Evolutionary conservation across 805 yeast species (phyloP).

Genomic region (Yamadazyma endophytica): DNA sequence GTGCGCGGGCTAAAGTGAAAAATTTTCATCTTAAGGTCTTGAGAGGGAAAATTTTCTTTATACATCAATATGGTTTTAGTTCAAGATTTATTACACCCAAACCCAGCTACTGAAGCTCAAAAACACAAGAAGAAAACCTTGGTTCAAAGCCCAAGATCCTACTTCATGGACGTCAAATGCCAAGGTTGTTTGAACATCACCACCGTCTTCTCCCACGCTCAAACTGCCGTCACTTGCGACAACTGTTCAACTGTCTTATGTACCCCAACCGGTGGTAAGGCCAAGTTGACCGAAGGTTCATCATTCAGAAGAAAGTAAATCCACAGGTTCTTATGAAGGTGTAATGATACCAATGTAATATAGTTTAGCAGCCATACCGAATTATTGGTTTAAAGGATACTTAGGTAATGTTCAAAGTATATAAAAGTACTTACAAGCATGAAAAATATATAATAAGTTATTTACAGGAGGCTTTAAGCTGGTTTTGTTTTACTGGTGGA

Average conservation of each 20-base stretch:
- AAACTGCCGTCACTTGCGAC: constrained; percentile 99
- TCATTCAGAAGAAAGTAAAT: constrained; percentile 97
- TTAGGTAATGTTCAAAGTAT: background rate
- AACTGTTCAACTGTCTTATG: constrained; percentile 96
- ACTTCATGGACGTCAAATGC: constrained; percentile 99
- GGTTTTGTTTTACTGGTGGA: too few relatives aligned
- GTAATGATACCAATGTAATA: background rate
- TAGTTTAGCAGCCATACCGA: background rate
- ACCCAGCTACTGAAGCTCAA: constrained; percentile 91
- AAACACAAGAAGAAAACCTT: constrained; percentile 96
- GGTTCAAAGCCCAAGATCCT: constrained; percentile 97
- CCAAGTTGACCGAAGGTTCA: constrained; percentile 97
- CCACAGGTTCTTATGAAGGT: background rate
- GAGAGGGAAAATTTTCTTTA: constrained; percentile 3
- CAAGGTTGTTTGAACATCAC: constrained; percentile 99
- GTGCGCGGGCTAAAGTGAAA: constrained; percentile 1
- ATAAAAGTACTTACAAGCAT: background rate
- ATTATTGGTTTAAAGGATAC: background rate
- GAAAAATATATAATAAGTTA: too few relatives aligned
- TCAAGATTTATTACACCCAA: constrained; percentile 97
- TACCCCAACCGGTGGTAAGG: constrained; percentile 99
- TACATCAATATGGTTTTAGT: constrained; percentile 84
- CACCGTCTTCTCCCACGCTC: constrained; percentile 99
- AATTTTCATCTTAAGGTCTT: too few relatives aligned
- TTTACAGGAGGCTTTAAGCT: background rate